Percentiles rank a stretch among this genome's conserved stretches.
Evolutionary conservation across 192 early-diverging fungal species (phyloP).

Genomic region (Spinellus fusiger): DNA sequence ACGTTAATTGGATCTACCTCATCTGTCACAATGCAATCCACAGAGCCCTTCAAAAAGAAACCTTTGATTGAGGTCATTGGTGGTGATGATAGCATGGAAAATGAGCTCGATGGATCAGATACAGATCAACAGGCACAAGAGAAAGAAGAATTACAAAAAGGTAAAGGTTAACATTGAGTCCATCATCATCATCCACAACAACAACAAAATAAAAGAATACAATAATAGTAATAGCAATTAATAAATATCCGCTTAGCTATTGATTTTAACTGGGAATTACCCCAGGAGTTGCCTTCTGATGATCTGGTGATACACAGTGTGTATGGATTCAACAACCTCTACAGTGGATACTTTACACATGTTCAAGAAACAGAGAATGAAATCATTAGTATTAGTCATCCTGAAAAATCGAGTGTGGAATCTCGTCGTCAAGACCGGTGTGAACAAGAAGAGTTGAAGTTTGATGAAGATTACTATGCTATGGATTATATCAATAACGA

Average conservation of each 20-base stretch:
- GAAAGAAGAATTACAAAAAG: not conserved
- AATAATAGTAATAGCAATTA: not conserved
- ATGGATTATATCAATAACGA: conserved; percentile 80
- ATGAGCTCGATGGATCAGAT: not conserved
- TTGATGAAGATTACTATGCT: conserved; percentile 91
- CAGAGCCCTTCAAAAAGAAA: too few relatives aligned
- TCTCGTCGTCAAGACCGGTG: conserved; percentile 56
- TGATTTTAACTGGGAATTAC: conserved; percentile 85
- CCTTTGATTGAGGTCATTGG: conserved; percentile 63
- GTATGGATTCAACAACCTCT: conserved; percentile 92
- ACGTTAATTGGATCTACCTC: too few relatives aligned
- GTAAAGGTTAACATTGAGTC: not conserved
- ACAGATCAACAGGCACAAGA: not conserved
- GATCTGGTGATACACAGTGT: conserved; percentile 24
- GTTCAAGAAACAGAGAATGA: conserved; percentile 68
- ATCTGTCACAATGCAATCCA: too few relatives aligned
- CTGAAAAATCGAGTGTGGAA: conserved; percentile 48
- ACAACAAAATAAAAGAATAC: not conserved
- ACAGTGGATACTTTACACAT: conserved; percentile 71
- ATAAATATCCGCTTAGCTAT: conserved; percentile 32
- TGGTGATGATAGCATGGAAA: conserved; percentile 11
- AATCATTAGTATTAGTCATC: conserved; percentile 53
- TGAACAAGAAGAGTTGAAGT: conserved; percentile 72
- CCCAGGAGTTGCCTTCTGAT: conserved; percentile 53
- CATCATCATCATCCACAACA: too few relatives aligned